Conservation (phyloP, 164 flowering plant genomes). For the Pachysandra terminalis region DNA sequence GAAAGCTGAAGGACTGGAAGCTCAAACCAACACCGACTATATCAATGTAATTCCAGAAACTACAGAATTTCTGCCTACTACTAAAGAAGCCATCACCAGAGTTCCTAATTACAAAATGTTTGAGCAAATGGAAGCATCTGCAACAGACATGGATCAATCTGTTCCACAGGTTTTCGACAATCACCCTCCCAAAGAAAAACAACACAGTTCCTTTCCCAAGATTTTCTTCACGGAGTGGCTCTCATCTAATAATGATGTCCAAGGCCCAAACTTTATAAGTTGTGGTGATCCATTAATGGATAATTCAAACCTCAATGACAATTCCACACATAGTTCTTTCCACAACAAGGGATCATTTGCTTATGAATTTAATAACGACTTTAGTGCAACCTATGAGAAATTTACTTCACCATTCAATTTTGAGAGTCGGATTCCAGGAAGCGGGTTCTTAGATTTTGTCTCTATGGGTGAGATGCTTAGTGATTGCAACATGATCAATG, state of each 20-base stretch:
- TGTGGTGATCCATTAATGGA: conserved; percentile 10
- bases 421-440: conserved; percentile 26
- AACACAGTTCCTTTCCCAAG: conserved; percentile 41
- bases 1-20: conserved; percentile 25
- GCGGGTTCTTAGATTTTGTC: conserved; percentile 28
- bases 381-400: background rate
- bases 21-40: conserved; percentile 7
- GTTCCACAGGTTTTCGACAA: conserved; percentile 3
- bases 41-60: conserved; percentile 19
- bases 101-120: conserved; percentile 24
- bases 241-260: conserved; percentile 22
- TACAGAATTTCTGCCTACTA: conserved; percentile 10
- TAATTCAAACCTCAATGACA: conserved; percentile 11
- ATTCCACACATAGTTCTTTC: conserved; percentile 8
- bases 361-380: conserved; percentile 15
- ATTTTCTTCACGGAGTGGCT: conserved; percentile 77
- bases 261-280: conserved; percentile 3
- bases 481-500: conserved; percentile 25
- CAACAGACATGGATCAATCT: conserved; percentile 17
- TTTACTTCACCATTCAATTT: conserved; percentile 25
- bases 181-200: conserved; percentile 9
- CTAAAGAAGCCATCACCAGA: conserved; percentile 6
- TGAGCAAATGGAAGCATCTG: conserved; percentile 18
- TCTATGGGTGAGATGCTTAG: conserved; percentile 28
- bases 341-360: conserved; percentile 15